Percentiles rank a stretch among this genome's conserved stretches.
These are phyloP conservation scores for Monilinia polystroma DNA, from an alignment of 2,329 filamentous ascomycete genomes.

Conservation along the genomic window DNA sequence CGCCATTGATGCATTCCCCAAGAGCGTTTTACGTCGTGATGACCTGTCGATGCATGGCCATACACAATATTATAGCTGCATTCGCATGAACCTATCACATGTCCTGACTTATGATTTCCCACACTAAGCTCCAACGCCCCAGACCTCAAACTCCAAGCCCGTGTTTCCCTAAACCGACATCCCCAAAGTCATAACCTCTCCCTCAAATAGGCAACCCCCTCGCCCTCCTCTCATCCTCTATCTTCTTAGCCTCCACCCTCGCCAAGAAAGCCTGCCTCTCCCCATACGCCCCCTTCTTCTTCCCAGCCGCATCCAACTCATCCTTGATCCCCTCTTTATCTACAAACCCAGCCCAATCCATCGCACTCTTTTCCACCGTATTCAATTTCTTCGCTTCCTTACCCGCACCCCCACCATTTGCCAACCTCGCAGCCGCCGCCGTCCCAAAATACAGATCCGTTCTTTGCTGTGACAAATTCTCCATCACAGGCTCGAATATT, in stretches of 20 bases:
- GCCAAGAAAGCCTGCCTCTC: slow-evolving; percentile 64
- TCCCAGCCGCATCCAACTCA: slow-evolving; percentile 63
- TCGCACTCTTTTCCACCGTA: slow-evolving; percentile 68
- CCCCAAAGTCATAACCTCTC: neutral
- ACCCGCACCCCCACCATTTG: slow-evolving; percentile 42
- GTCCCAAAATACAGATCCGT: slow-evolving; percentile 59
- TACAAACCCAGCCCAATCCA: slow-evolving; percentile 72
- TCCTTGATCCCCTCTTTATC: slow-evolving; percentile 70
- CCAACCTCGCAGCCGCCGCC: slow-evolving; percentile 34
- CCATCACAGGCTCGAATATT: slow-evolving; percentile 58
- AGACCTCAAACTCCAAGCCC: neutral
- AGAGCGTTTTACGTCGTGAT: too few species aligned
- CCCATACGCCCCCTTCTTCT: slow-evolving; percentile 63
- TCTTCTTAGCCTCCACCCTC: slow-evolving; percentile 60
- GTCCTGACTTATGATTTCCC: neutral
- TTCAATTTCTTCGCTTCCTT: slow-evolving; percentile 62
- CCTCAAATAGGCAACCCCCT: slow-evolving; percentile 40
- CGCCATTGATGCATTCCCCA: too few species aligned
- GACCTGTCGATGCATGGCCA: neutral
- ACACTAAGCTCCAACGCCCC: neutral
- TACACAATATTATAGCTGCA: neutral
- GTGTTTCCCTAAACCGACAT: too few species aligned
- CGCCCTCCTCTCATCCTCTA: slow-evolving; percentile 58
- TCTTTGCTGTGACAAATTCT: slow-evolving; percentile 45
- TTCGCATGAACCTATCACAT: neutral